phyloP scores from a whole-genome alignment of 768 basidiomycete genomes.

The Dendrothele bispora region DNA sequence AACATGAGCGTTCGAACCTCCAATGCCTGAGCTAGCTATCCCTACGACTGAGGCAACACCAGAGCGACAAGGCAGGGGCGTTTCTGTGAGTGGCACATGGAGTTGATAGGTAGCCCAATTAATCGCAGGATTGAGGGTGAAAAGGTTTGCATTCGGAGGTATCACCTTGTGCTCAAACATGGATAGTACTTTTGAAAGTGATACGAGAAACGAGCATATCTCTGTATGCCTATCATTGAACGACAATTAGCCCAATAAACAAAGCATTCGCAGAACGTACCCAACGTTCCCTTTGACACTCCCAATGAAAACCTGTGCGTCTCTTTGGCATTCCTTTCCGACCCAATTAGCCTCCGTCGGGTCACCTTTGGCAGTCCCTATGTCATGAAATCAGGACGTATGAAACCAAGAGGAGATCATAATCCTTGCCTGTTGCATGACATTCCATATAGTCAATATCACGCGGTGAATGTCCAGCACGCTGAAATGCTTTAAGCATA shows the following conservation, averaged over 20 bases:
- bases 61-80: slow-evolving; percentile 21
- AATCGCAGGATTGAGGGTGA: slow-evolving; percentile 35
- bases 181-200: slow-evolving; percentile 40
- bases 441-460: slow-evolving; percentile 49
- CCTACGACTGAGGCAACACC: slow-evolving; percentile 32
- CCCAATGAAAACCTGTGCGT: slow-evolving; percentile 35
- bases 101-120: slow-evolving; percentile 36
- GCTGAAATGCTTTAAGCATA: slow-evolving; percentile 34
- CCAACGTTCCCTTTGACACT: slow-evolving; percentile 49
- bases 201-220: slow-evolving; percentile 42
- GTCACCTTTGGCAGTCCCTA: slow-evolving; percentile 45
- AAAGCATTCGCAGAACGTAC: slow-evolving; percentile 17
- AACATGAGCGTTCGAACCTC: slow-evolving; percentile 42
- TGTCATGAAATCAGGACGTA: neutral
- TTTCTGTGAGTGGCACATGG: slow-evolving; percentile 29
- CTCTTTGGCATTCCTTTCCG: slow-evolving; percentile 33
- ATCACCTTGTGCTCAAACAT: slow-evolving; percentile 34
- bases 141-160: slow-evolving; percentile 41
- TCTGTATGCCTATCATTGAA: slow-evolving; percentile 32
- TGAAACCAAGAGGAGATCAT: neutral
- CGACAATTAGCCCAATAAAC: neutral
- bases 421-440: slow-evolving; percentile 42
- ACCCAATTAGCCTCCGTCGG: slow-evolving; percentile 52
- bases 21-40: slow-evolving; percentile 42
- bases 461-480: slow-evolving; percentile 26